Base-by-base conservation (phyloP, 257 asterid species). In the Fraxinus cuspidata region DNA sequence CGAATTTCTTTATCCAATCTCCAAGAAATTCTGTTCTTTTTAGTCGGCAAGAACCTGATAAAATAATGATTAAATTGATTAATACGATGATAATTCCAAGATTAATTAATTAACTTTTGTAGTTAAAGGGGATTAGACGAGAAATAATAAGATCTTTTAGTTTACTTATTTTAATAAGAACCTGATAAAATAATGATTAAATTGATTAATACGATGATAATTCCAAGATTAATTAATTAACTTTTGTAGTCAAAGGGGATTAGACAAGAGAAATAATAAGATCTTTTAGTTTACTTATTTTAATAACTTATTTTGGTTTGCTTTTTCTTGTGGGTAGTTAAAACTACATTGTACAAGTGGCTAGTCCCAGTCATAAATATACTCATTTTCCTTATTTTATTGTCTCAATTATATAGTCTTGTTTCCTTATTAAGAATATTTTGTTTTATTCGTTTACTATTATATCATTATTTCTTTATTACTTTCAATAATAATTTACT, bases 21-120 rank as follows among this genome's bases (percentile, higher is more conserved):
- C 99, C 99, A 93, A 82, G 91, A 89, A 51, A 77, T 85, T 83
- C 91, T 87, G 34, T 95, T 95, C 92, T 85, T 89, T 73, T 86
- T 83, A 7, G 97, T 93, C 47, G 99, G 97, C 88, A 95, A 76
- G 75, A 91, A 89, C 89, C 97, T 92, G 18, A 81, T 7, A 7
- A 29, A 73, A 38, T 60, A 60, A 19, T 60, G 25, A 7, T 60
- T 60, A 60, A 60, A 21, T 60, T 21, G 13, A 10, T 16, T 25
- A 28, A 23, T 35, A 67, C 64, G 28, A n/a, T 18, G 34, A 10
- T 25, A 60, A 60, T 60, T 60, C 25, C 68, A 60, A 60, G 31
- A 60, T 23, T 60, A 60, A 23, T 7, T n/a, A 38, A 38, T 16
- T 18, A 51, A 3, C 3, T 51, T 51, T 51, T 51, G 23, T 51